Percentiles rank a stretch among this genome's conserved stretches.
Conservation (phyloP, 1,284 basidiomycete genomes). For the Sanghuangporus weigelae region DNA sequence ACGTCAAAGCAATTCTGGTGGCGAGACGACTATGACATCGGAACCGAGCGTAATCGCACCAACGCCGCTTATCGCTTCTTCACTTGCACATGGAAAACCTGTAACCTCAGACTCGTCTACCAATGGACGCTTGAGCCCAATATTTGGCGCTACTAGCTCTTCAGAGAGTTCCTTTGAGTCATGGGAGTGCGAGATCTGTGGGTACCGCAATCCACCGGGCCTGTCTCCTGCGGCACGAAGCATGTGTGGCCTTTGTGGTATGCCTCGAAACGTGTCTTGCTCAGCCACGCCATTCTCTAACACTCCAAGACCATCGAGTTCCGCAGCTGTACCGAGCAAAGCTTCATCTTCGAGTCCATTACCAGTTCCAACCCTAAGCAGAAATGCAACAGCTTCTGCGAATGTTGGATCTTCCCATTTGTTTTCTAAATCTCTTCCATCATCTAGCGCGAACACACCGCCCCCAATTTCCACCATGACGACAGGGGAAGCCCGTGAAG, state of each 20-base stretch:
- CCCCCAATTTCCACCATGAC: constrained; percentile 1
- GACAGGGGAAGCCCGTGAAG: not conserved
- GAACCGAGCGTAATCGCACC: not conserved
- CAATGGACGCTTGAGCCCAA: not conserved
- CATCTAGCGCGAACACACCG: constrained; percentile 11
- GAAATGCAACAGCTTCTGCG: not conserved
- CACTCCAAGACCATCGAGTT: constrained; percentile 22
- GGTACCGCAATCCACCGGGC: constrained; percentile 71
- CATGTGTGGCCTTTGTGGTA: constrained; percentile 70
- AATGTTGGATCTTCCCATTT: not conserved
- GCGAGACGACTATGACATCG: not conserved
- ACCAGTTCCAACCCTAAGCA: not conserved
- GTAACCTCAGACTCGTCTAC: not conserved
- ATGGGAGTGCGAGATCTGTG: constrained; percentile 89
- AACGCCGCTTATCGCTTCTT: not conserved
- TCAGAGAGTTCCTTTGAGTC: constrained; percentile 37
- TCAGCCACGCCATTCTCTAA: constrained; percentile 22
- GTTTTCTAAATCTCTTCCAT: constrained; percentile 13
- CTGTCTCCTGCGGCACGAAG: constrained; percentile 54
- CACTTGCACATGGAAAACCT: not conserved
- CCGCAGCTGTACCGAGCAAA: constrained; percentile 2
- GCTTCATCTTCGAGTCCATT: not conserved
- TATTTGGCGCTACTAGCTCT: not conserved
- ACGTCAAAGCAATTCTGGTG: constrained; percentile 21
- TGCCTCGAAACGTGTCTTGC: constrained; percentile 45